Evolutionary conservation across 2,329 filamentous ascomycete genomes (phyloP), one percentile per base, ranked within the genome.

Genomic region (Chalara sp.): DNA sequence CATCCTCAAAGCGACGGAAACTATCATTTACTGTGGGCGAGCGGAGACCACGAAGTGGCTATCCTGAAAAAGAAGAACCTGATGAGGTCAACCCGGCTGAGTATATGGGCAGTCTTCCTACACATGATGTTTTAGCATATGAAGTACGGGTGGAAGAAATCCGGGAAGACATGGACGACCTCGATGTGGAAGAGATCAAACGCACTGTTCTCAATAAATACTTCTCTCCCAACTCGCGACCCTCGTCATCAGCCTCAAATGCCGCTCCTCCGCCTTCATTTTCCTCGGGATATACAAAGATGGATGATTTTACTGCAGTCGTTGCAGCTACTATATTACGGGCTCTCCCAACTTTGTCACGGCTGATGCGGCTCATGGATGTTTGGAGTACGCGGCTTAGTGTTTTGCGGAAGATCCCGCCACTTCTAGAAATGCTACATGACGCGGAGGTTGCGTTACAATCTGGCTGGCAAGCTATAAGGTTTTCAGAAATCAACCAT

Each of bases 251-350:
- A 10, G 21, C 43, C 12, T 72, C 80, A 1, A 72, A 66, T 45
- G 63, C 63, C n/a, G 63, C 63, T 13, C 66, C 70, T 8, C 57
- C 66, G 61, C 68, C 65, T 63, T 72, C 63, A 40, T 59, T 71
- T 59, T 60, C 71, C 63, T 65, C 69, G 70, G 2, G 35, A 10
- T 87, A 87, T 67, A 80, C 79, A 55, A 83, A 79, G 54, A 81
- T 97, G 74, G 90, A 93, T 60, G 93, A 97, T 67, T 82, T 96
- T 61, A 91, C 89, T 6, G 89, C 92, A 29, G 78, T 97, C 44
- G 80, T 97, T 51, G 96, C 93, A 1, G 88, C 91, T 31, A 95
- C 92, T 33, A 87, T 96, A 13, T 71, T 99, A n/a, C 88, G 93
- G 63, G 83, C 89, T 4, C 75, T 99, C 21, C 93, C 93, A 1